These are phyloP conservation scores for Spathaspora passalidarum DNA, from an alignment of 805 yeast species.

Conservation along the genomic window DNA sequence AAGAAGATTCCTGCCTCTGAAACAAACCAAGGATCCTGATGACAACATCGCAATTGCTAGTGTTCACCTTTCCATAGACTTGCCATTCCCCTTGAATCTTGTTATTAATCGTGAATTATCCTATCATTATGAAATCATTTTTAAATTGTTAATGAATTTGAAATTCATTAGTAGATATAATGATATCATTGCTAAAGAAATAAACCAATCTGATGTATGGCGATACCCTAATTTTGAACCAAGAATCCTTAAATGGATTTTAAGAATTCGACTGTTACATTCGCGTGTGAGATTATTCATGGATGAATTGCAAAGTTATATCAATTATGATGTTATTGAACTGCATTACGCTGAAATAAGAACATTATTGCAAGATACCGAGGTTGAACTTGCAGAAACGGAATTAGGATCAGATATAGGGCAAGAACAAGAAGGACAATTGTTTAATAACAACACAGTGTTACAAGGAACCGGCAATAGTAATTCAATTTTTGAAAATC, in stretches of 20 bases:
- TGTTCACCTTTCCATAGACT: slow-evolving; percentile 51
- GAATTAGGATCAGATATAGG: slow-evolving; percentile 6
- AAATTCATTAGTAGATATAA: slow-evolving; percentile 58
- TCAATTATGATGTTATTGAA: slow-evolving; percentile 59
- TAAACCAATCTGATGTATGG: slow-evolving; percentile 68
- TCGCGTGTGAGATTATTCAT: slow-evolving; percentile 55
- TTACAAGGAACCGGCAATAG: slow-evolving; percentile 10
- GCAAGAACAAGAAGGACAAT: not conserved
- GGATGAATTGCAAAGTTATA: slow-evolving; percentile 51
- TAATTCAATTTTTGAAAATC: slow-evolving; percentile 19
- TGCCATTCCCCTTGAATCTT: slow-evolving; percentile 87
- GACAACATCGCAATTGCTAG: slow-evolving; percentile 38
- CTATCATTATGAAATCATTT: slow-evolving; percentile 75
- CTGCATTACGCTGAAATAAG: slow-evolving; percentile 47
- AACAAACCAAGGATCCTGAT: not conserved
- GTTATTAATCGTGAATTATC: slow-evolving; percentile 67
- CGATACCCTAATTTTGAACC: slow-evolving; percentile 41
- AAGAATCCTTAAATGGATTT: slow-evolving; percentile 51
- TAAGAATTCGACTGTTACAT: slow-evolving; percentile 54
- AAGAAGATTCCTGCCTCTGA: not conserved
- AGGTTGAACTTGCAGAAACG: not conserved
- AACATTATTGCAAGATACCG: slow-evolving; percentile 8
- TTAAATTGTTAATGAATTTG: slow-evolving; percentile 65
- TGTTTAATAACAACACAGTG: slow-evolving; percentile 1
- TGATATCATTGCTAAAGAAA: slow-evolving; percentile 70